Base-by-base conservation (phyloP, 1,284 basidiomycete species). In the Neonothopanus nambi region DNA sequence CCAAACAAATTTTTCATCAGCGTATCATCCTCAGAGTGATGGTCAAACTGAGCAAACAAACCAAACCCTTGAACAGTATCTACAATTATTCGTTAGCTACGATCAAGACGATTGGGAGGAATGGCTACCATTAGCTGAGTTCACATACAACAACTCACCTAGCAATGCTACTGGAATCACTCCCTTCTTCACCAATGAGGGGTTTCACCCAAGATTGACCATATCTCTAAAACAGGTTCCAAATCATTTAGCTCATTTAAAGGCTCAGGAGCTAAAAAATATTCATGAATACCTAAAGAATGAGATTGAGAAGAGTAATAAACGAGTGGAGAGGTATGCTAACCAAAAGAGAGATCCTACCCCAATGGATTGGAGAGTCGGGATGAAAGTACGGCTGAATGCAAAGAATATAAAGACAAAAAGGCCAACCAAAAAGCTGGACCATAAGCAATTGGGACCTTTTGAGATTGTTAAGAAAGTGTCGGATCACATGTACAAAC, bases 401-500 rank as follows among this genome's bases (percentile, higher is more conserved):
- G 35, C 44, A 2, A n/a, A 42, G n/a, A 52, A 56, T 28, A 52
- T 52, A 5, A 41, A 30, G 12, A 56, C 50, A n/a, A 52, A 50
- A 17, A 35, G 37, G 38, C 42, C 49, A 8, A 45, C 42, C 0
- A 57, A 62, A 7, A 66, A 28, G 38, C 26, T 62, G 3, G 52
- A 53, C 20, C 43, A 57, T 5, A 42, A 42, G 20, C 6, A n/a
- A 23, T 42, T 20, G n/a, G 41, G 41, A 23, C 41, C 41, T 7
- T 66, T 66, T 23, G 48, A 48, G 1, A 57, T 66, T 5, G 20
- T 65, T 0, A 44, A 48, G 9, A 61, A 61, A 13, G 54, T 61
- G 11, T 60, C 63, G 0, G 20, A 38, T 1, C 41, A 50, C 2
- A 52, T 58, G 0, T 66, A 46, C 17, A 53, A 56, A 15, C 39